Percentiles rank a stretch among this genome's conserved stretches.
phyloP scores from a whole-genome alignment of 768 basidiomycete genomes.

The Leccinum arenicola region DNA sequence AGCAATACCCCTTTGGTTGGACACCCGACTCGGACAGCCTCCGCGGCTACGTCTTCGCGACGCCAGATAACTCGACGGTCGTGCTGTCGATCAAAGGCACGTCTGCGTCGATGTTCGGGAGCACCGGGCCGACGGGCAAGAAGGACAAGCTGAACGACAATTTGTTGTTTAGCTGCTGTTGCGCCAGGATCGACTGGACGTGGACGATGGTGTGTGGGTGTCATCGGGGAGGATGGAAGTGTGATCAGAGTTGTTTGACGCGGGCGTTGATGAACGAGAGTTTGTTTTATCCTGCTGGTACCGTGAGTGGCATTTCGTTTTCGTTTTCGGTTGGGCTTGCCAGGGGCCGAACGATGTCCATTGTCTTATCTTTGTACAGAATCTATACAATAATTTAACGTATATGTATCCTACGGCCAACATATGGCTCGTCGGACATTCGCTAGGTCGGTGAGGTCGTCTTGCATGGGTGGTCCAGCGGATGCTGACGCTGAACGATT shows the following conservation, averaged over 20 bases:
- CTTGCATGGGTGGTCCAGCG: background rate
- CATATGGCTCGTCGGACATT: conserved; percentile 86
- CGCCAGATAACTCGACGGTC: conserved; percentile 77
- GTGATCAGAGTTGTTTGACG: conserved; percentile 78
- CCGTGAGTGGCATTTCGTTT: conserved; percentile 48
- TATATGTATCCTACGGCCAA: conserved; percentile 88
- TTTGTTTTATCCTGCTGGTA: conserved; percentile 88
- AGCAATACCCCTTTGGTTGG: conserved; percentile 82
- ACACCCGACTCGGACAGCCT: conserved; percentile 84
- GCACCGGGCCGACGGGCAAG: conserved; percentile 78
- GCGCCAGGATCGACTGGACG: conserved; percentile 86
- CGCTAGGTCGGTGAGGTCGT: conserved; percentile 48
- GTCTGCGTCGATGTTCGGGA: conserved; percentile 69
- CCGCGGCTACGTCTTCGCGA: conserved; percentile 88
- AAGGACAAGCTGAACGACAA: conserved; percentile 97
- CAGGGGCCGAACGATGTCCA: background rate
- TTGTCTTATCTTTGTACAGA: conserved; percentile 42
- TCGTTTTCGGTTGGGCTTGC: background rate
- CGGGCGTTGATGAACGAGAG: conserved; percentile 71
- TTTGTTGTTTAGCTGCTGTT: conserved; percentile 90
- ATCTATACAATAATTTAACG: conserved; percentile 91
- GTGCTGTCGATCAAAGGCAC: conserved; percentile 94
- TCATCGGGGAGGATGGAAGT: conserved; percentile 75
- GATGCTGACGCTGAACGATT: conserved; percentile 24
- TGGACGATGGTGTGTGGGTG: conserved; percentile 96